These are phyloP conservation scores for Plasmodium relictum DNA, from an alignment of 169 alveolate genomes.

Conservation along the genomic window DNA sequence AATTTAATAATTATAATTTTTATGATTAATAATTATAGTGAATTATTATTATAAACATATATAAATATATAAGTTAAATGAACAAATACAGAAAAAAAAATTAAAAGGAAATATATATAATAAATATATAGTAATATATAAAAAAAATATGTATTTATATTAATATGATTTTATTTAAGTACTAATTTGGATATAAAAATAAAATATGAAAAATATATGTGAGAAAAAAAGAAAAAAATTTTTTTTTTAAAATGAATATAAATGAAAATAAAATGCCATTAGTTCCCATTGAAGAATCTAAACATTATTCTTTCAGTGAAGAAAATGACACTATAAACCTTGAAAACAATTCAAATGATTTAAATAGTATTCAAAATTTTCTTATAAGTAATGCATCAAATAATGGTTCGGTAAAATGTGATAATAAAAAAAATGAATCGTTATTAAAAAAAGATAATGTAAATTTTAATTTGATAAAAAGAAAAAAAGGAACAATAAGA, in stretches of 20 bases:
- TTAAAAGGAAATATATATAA: no score
- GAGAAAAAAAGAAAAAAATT: constrained; percentile 4
- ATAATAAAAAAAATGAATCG: constrained; percentile 22
- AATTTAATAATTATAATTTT: no score
- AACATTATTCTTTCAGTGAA: constrained; percentile 58
- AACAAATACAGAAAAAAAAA: no score
- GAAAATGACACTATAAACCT: constrained; percentile 68
- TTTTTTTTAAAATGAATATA: constrained; percentile 48
- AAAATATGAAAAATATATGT: constrained; percentile 13
- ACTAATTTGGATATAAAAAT: not conserved
- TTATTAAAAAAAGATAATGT: constrained; percentile 46
- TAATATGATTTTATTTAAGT: no score
- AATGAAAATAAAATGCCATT: constrained; percentile 44
- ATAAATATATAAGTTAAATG: no score
- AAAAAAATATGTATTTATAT: no score
- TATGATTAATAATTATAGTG: no score
- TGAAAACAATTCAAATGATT: constrained; percentile 63
- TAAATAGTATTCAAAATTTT: constrained; percentile 52
- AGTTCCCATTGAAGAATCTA: constrained; percentile 53
- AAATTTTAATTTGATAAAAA: constrained; percentile 32
- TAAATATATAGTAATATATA: no score
- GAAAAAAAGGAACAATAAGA: constrained; percentile 34
- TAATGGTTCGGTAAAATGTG: constrained; percentile 16
- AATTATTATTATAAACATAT: no score
- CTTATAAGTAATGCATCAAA: constrained; percentile 26